A percentile compares a stretch with the other conserved stretches of the same genome.
These are phyloP conservation scores for Phaffomyces antillensis DNA, from an alignment of 805 yeast species.

Conservation along the genomic window DNA sequence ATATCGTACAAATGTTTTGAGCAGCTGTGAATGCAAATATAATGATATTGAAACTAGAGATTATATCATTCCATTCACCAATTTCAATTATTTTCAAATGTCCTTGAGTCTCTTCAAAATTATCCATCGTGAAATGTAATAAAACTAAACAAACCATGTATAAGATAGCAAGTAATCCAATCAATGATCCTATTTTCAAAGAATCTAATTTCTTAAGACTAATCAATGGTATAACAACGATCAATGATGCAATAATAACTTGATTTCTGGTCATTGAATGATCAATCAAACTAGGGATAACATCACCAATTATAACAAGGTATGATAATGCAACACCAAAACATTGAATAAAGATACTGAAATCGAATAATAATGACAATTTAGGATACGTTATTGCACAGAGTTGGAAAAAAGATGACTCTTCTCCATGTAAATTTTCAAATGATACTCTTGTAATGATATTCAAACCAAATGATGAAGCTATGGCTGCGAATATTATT, in stretches of 20 bases:
- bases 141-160: constrained; percentile 53
- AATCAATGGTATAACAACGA: constrained; percentile 57
- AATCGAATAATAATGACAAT: constrained; percentile 62
- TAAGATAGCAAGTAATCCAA: constrained; percentile 60
- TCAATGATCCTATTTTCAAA: constrained; percentile 61
- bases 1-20: constrained; percentile 72
- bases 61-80: constrained; percentile 35
- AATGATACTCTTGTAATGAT: constrained; percentile 54
- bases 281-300: constrained; percentile 60
- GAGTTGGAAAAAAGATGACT: constrained; percentile 63
- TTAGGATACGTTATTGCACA: constrained; percentile 68
- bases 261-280: constrained; percentile 24
- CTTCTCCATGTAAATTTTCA: constrained; percentile 20
- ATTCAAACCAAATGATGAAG: constrained; percentile 63
- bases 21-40: constrained; percentile 80
- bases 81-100: constrained; percentile 34
- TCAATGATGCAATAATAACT: constrained; percentile 42
- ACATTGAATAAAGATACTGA: constrained; percentile 69
- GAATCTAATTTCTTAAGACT: constrained; percentile 58
- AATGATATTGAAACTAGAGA: constrained; percentile 65
- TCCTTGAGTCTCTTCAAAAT: constrained; percentile 39
- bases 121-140: constrained; percentile 38
- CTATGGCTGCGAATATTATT: constrained; percentile 52
- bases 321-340: constrained; percentile 73
- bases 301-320: constrained; percentile 67